phyloP scores from a whole-genome alignment of 208 protist genomes.

The Acanthamoeba healyi region DNA sequence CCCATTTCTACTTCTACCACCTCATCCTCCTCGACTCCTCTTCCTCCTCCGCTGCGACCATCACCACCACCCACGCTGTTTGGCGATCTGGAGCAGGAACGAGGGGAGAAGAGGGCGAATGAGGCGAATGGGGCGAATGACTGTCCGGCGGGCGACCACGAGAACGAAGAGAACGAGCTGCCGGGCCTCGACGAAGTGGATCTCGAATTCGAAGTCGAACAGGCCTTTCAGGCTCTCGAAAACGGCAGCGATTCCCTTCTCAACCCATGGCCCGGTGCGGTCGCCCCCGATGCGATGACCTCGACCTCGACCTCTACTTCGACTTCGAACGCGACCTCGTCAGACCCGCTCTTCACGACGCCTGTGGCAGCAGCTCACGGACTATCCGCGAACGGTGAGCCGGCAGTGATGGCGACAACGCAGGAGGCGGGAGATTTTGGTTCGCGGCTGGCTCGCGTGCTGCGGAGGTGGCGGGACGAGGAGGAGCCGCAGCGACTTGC shows the following conservation, averaged over 20 bases:
- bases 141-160: neutral
- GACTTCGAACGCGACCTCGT: too few relatives aligned
- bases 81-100: neutral
- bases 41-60: neutral
- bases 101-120: neutral
- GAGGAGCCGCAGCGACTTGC: neutral
- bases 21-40: neutral
- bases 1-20: neutral
- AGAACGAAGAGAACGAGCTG: neutral
- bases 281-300: neutral
- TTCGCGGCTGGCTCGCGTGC: neutral
- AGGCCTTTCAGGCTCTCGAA: conserved; percentile 48
- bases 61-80: neutral
- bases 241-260: neutral
- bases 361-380: neutral
- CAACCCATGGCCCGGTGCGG: neutral
- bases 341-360: neutral
- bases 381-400: neutral
- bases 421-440: neutral
- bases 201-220: conserved; percentile 20
- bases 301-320: neutral
- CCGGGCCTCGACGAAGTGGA: conserved; percentile 32
- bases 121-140: neutral
- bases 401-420: neutral
- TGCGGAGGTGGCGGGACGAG: conserved; percentile 32